Evolutionary conservation across 176 grass and related monocot species (phyloP), one percentile per base, ranked within the genome.

Genomic region (Olyra latifolia): DNA sequence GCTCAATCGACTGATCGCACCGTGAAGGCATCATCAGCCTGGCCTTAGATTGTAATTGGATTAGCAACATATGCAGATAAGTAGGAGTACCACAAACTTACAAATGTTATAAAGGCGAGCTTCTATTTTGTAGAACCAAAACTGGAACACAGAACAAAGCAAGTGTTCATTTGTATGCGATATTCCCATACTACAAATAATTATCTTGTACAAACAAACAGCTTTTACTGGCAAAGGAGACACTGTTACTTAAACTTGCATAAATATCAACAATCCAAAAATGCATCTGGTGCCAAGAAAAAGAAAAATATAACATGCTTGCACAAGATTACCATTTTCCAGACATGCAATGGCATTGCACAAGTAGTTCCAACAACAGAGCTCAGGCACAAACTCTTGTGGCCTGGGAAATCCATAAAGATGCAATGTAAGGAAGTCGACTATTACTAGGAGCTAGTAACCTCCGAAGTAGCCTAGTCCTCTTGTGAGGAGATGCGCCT

Each of bases 401-500:
- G 11, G 6, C 20, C 27, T 28, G 12, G 41, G 42, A 74, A 49
- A 71, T 78, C 43, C 47, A 72, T 48, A 50, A 62, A 80, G 47
- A n/a, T 28, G 8, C n/a, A 63, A 20, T 49, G 16, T 3, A 22
- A 13, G 15, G 35, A 79, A 56, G 14, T 60, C 8, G 10, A 71
- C 61, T 19, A 1, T 10, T 57, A 42, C 25, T 66, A 73, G 0
- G 20, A 70, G 19, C 43, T 46, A 70, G 10, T 13, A 56, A 73
- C 0, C n/a, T 40, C 35, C 8, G 0, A 62, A 24, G 8, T 6
- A 3, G 13, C 22, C 44, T 80, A 87, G 39, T 92, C 87, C 75
- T 93, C 84, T n/a, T 82, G 75, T 5, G 83, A 66, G 25, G 85
- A 49, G 56, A 98, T 79, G 17, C 92, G 81, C 66, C 88, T 88